Evolutionary conservation across 2,329 filamentous ascomycete genomes (phyloP).

Genomic region (Pseudopyrenochaeta lycopersici): DNA sequence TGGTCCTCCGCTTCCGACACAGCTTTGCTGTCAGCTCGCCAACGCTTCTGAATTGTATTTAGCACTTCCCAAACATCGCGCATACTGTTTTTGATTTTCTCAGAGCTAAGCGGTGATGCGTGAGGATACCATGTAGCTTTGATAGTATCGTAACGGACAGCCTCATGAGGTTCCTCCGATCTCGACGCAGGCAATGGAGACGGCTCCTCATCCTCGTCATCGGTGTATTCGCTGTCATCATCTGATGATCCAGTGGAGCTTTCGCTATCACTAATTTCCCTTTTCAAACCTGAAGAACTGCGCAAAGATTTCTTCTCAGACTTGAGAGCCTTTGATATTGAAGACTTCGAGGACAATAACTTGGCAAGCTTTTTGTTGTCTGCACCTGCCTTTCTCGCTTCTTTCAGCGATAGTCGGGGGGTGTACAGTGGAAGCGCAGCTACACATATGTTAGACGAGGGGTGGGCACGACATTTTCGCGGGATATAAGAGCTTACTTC

Average conservation of each 20-base stretch:
- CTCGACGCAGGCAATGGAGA: conserved; percentile 64
- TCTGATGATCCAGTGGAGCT: conserved; percentile 57
- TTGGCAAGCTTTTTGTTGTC: conserved; percentile 52
- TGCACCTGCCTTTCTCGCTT: conserved; percentile 54
- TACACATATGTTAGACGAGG: conserved; percentile 33
- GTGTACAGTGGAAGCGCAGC: conserved; percentile 54
- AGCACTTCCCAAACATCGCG: conserved; percentile 68
- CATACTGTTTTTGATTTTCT: conserved; percentile 64
- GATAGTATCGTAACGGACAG: conserved; percentile 66
- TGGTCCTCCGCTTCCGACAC: conserved; percentile 67
- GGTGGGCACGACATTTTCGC: background rate
- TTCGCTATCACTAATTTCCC: conserved; percentile 54
- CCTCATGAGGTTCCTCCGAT: conserved; percentile 62
- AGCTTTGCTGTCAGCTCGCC: conserved; percentile 66
- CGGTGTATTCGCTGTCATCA: conserved; percentile 62
- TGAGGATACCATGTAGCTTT: conserved; percentile 69
- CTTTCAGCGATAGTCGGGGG: conserved; percentile 56
- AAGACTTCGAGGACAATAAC: conserved; percentile 33
- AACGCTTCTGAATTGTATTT: conserved; percentile 67
- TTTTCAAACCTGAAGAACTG: conserved; percentile 25
- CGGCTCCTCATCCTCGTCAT: conserved; percentile 63
- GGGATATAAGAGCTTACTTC: conserved; percentile 47
- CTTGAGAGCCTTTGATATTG: conserved; percentile 27
- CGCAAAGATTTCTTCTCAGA: conserved; percentile 20
- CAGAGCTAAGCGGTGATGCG: conserved; percentile 58